Conservation (phyloP, 257 asterid genomes). For the Coffea canephora region DNA sequence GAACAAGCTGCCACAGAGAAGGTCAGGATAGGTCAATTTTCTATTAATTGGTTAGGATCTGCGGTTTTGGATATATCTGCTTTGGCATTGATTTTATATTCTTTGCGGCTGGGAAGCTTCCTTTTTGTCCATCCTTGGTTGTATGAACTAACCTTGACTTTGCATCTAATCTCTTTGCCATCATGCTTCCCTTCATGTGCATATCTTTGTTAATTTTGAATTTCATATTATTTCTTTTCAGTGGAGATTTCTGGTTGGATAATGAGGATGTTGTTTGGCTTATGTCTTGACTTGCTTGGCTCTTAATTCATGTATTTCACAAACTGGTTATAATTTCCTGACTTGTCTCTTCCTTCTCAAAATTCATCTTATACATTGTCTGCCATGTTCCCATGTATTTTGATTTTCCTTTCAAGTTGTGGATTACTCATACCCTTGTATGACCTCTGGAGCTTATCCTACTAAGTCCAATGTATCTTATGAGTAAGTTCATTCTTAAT, state of each 20-base stretch:
- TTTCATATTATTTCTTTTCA: background rate
- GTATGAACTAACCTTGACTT: background rate
- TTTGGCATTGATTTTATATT: background rate
- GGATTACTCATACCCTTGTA: background rate
- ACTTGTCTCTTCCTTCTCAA: background rate
- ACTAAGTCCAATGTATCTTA: background rate
- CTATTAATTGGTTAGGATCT: background rate
- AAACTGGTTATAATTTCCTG: background rate
- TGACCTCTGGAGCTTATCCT: background rate
- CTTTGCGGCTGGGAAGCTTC: background rate
- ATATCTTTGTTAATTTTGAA: background rate
- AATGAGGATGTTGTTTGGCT: background rate
- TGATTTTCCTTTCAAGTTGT: background rate
- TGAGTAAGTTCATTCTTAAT: background rate
- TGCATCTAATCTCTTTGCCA: background rate
- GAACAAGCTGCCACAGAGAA: constrained; percentile 98
- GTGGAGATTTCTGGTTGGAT: background rate
- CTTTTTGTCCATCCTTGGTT: background rate
- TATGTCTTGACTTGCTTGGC: background rate
- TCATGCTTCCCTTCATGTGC: background rate
- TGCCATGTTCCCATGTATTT: background rate
- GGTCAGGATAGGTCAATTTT: constrained; percentile 39
- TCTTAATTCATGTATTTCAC: background rate
- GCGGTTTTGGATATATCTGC: background rate
- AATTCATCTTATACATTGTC: background rate